These are phyloP conservation scores for Eutrema japonicum DNA, from an alignment of 345 rosid species.

Conservation along the genomic window DNA sequence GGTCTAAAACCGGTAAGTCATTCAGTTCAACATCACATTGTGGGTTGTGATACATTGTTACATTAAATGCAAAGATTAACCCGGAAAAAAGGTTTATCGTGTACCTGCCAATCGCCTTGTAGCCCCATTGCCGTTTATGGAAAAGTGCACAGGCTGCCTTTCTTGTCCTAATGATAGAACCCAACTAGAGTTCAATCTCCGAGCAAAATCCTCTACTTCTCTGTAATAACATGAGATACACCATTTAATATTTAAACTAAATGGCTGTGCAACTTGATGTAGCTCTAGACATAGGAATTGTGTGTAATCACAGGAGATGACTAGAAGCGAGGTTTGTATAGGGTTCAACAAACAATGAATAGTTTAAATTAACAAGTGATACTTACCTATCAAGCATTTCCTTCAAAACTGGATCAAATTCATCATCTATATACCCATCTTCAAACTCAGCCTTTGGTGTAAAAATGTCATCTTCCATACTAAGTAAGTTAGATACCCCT, in stretches of 20 bases:
- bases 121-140: slow-evolving; percentile 61
- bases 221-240: slow-evolving; percentile 45
- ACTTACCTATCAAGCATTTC: slow-evolving; percentile 85
- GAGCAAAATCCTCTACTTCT: slow-evolving; percentile 95
- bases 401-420: slow-evolving; percentile 83
- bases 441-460: slow-evolving; percentile 62
- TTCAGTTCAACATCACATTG: slow-evolving; percentile 16
- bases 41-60: not conserved
- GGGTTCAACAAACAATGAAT: not conserved
- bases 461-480: slow-evolving; percentile 49
- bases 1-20: not conserved
- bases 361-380: slow-evolving; percentile 1
- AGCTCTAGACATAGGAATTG: slow-evolving; percentile 7
- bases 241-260: slow-evolving; percentile 1
- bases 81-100: not conserved
- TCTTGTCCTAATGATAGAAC: slow-evolving; percentile 71
- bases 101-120: slow-evolving; percentile 58
- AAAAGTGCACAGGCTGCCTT: slow-evolving; percentile 53
- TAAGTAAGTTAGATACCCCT: slow-evolving; percentile 52
- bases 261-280: slow-evolving; percentile 6
- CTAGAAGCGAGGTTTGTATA: not conserved
- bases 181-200: slow-evolving; percentile 88
- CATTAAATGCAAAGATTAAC: slow-evolving; percentile 4
- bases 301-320: not conserved
- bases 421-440: slow-evolving; percentile 79